These are phyloP conservation scores for Lupinus albus DNA, from an alignment of 306 rosid species.

Conservation along the genomic window DNA sequence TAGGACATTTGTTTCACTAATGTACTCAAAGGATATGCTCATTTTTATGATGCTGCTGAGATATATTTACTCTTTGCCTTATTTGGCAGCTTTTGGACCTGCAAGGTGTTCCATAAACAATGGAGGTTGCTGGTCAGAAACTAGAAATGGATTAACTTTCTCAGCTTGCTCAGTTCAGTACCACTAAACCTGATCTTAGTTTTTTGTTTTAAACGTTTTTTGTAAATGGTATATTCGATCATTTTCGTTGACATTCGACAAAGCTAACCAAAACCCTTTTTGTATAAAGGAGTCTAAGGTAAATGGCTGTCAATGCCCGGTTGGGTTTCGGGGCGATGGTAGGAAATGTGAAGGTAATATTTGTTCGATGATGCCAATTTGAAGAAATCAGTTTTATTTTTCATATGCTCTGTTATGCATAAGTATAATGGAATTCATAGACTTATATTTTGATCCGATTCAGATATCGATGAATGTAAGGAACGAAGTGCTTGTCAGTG, in stretches of 20 bases:
- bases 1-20: not conserved
- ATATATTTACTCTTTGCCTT: too few species aligned
- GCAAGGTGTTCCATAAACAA: constrained; percentile 82
- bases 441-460: constrained; percentile 37
- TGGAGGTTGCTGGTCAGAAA: constrained; percentile 93
- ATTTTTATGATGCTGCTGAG: too few species aligned
- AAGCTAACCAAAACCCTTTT: constrained; percentile 41
- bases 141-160: constrained; percentile 48
- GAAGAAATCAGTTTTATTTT: not conserved
- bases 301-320: constrained; percentile 76
- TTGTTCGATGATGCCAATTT: constrained; percentile 8
- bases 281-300: constrained; percentile 57
- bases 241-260: constrained; percentile 22
- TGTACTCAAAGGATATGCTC: not conserved
- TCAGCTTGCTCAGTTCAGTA: constrained; percentile 98
- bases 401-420: not conserved
- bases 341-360: constrained; percentile 65
- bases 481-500: constrained; percentile 55
- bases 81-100: constrained; percentile 38
- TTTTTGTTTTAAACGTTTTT: not conserved
- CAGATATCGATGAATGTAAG: constrained; percentile 57
- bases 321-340: constrained; percentile 75
- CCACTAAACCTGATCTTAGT: constrained; percentile 33
- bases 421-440: not conserved
- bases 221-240: constrained; percentile 15